phyloP scores from a whole-genome alignment of 2,329 filamentous ascomycete genomes.

The Epichloe coenophiala region DNA sequence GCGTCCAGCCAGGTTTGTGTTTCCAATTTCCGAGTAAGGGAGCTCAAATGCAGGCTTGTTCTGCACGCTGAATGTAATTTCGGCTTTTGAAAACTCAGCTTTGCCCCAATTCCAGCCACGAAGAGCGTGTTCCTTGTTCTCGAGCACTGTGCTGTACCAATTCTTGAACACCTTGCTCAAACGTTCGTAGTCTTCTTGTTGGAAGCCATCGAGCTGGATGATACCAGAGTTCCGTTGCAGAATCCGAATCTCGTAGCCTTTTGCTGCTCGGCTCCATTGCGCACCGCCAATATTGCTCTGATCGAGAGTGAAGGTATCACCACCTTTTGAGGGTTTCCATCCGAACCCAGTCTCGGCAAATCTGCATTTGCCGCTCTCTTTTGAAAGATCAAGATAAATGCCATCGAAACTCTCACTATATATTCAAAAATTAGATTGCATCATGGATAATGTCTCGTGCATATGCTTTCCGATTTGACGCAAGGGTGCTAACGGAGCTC shows the following conservation, averaged over 20 bases:
- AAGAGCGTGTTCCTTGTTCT: conserved; percentile 85
- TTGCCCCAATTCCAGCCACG: conserved; percentile 99
- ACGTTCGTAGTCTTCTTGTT: conserved; percentile 87
- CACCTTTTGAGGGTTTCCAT: conserved; percentile 81
- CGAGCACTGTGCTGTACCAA: conserved; percentile 90
- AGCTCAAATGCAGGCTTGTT: conserved; percentile 95
- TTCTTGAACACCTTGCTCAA: conserved; percentile 89
- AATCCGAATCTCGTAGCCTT: conserved; percentile 89
- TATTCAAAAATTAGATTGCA: background rate
- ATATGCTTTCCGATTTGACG: background rate
- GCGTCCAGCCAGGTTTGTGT: conserved; percentile 93
- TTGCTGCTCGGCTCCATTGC: conserved; percentile 89
- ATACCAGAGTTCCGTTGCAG: conserved; percentile 71
- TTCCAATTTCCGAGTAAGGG: conserved; percentile 92
- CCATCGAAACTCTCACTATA: conserved; percentile 83
- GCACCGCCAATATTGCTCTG: conserved; percentile 71
- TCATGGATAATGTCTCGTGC: background rate
- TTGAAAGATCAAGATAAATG: conserved; percentile 95
- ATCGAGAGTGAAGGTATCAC: conserved; percentile 89
- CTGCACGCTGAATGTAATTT: conserved; percentile 92
- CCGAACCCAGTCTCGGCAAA: conserved; percentile 90
- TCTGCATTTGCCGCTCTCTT: conserved; percentile 77
- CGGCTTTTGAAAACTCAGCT: conserved; percentile 88
- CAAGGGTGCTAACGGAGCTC: no score
- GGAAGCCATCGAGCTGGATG: conserved; percentile 89